Percentiles rank a stretch among this genome's conserved stretches.
These are phyloP conservation scores for Brassica hybrid DNA, from an alignment of 441 rosid genomes.

Conservation along the genomic window DNA sequence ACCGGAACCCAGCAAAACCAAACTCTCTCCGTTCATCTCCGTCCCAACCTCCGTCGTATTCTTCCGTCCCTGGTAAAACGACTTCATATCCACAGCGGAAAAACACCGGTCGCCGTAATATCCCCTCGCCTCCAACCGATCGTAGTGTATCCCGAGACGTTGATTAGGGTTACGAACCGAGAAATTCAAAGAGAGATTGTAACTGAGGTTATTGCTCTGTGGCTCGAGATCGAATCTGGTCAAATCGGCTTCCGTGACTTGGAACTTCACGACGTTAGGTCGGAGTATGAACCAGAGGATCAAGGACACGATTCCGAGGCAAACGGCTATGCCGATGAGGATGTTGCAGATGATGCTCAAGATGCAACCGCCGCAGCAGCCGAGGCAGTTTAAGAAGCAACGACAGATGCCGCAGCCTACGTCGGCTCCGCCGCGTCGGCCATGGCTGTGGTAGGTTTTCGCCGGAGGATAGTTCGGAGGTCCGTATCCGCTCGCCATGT, in stretches of 20 bases:
- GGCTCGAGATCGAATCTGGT: constrained; percentile 25
- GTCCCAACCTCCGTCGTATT: constrained; percentile 22
- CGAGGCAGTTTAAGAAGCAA: constrained; percentile 19
- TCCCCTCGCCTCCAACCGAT: constrained; percentile 30
- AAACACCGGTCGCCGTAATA: constrained; percentile 31
- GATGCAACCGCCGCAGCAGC: constrained; percentile 27
- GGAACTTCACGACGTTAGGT: constrained; percentile 25
- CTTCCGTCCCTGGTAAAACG: constrained; percentile 32
- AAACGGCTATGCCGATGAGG: constrained; percentile 10
- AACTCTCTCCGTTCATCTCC: neutral
- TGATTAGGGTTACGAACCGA: constrained; percentile 31
- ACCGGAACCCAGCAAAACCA: constrained; percentile 23
- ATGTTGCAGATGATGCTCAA: constrained; percentile 23
- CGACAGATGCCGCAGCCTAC: constrained; percentile 28
- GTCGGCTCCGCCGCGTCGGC: constrained; percentile 20
- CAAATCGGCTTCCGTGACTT: constrained; percentile 15
- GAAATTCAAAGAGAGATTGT: constrained; percentile 27
- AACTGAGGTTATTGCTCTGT: constrained; percentile 5
- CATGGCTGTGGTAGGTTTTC: constrained; percentile 16
- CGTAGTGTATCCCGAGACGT: constrained; percentile 39
- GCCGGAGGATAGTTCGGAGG: constrained; percentile 1
- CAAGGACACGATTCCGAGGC: constrained; percentile 20
- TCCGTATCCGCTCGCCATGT: constrained; percentile 30
- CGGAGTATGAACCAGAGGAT: constrained; percentile 34
- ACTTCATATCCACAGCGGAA: constrained; percentile 3